These are phyloP conservation scores for Bacidia rubella DNA, from an alignment of 495 filamentous ascomycete genomes.

Conservation along the genomic window DNA sequence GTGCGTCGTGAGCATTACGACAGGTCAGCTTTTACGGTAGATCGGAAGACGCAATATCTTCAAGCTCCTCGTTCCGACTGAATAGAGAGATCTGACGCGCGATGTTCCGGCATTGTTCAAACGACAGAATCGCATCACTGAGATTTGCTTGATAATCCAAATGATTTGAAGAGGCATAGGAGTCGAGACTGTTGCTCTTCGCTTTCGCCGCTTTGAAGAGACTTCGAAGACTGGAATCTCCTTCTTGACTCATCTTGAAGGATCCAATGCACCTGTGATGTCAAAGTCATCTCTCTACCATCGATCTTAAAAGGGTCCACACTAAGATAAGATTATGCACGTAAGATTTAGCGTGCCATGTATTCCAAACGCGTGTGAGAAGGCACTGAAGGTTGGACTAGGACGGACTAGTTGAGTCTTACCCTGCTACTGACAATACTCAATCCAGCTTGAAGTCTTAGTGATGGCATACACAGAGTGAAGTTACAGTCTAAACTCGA, in stretches of 20 bases:
- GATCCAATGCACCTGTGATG: no score
- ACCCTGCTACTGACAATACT: no score
- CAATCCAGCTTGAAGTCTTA: no score
- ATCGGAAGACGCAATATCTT: conserved; percentile 76
- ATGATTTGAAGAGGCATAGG: conserved; percentile 37
- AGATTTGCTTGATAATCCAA: conserved; percentile 55
- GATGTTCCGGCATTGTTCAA: conserved; percentile 58
- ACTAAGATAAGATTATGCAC: no score
- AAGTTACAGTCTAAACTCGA: no score
- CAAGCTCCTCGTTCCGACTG: conserved; percentile 77
- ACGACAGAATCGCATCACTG: conserved; percentile 46
- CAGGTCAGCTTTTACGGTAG: conserved; percentile 46
- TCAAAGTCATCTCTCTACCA: no score
- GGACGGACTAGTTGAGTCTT: no score
- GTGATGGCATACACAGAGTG: no score
- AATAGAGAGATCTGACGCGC: conserved; percentile 64
- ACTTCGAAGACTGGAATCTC: not conserved
- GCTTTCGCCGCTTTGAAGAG: conserved; percentile 45
- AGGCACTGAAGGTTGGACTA: no score
- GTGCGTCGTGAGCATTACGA: conserved; percentile 11
- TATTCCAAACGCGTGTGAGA: no score
- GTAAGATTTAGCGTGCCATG: no score
- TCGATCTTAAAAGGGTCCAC: no score
- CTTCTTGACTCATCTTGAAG: not conserved
- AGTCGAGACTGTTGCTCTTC: conserved; percentile 37